Percentiles rank a stretch among this genome's conserved stretches.
phyloP scores from a whole-genome alignment of 1,284 basidiomycete species.

The Ustilago tritici region DNA sequence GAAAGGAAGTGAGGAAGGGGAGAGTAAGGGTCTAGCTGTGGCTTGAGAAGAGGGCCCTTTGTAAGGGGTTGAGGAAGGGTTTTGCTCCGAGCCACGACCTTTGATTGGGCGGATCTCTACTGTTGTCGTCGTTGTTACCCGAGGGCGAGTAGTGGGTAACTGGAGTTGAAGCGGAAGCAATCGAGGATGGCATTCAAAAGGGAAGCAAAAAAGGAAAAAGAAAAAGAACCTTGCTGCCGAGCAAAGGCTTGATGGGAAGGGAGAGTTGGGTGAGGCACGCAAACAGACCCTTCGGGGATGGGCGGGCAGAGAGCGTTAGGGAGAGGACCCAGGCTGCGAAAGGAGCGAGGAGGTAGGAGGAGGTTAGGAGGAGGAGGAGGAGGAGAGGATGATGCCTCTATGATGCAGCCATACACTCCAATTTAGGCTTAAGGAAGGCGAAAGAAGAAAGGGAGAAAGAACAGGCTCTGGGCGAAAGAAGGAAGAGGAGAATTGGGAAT shows the following conservation, averaged over 20 bases:
- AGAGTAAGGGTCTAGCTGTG: constrained; percentile 37
- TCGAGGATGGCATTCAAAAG: neutral
- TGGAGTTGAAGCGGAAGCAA: neutral
- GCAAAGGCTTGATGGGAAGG: neutral
- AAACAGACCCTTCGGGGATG: constrained; percentile 12
- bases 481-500: neutral
- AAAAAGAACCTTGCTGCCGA: constrained; percentile 4
- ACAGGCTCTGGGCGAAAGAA: neutral
- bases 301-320: constrained; percentile 4
- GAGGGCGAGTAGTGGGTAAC: neutral
- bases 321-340: constrained; percentile 17
- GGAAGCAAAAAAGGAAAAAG: neutral
- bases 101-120: neutral
- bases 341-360: neutral
- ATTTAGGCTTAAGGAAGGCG: neutral
- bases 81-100: constrained; percentile 16
- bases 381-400: constrained; percentile 29
- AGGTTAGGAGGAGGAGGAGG: neutral
- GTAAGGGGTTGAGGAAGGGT: constrained; percentile 12
- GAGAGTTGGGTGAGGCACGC: constrained; percentile 10
- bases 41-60: constrained; percentile 16
- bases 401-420: constrained; percentile 26
- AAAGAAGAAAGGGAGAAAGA: neutral
- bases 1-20: constrained; percentile 2
- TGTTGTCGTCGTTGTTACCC: neutral